Evolutionary conservation across 768 basidiomycete genomes (phyloP).

Genomic region (Cantharellus anzutake): DNA sequence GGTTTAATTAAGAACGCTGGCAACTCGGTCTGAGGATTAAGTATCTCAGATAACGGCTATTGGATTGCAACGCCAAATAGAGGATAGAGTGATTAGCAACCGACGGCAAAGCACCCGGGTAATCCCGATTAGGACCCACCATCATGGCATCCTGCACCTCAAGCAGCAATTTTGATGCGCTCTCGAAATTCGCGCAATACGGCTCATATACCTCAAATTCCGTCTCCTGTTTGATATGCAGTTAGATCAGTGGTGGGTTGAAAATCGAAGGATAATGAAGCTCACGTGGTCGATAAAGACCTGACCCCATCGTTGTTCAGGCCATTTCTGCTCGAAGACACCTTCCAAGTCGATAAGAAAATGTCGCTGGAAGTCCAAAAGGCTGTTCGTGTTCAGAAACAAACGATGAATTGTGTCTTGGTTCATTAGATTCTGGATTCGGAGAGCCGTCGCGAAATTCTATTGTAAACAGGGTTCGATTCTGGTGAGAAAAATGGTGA

Average conservation of each 20-base stretch:
- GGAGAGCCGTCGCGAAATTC: conserved; percentile 77
- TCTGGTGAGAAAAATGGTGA: conserved; percentile 3
- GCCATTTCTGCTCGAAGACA: conserved; percentile 65
- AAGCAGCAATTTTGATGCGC: conserved; percentile 67
- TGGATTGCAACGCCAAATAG: background rate
- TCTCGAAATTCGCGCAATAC: conserved; percentile 89
- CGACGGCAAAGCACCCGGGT: too few relatives aligned
- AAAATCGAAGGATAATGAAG: conserved; percentile 11
- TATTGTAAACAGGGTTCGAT: conserved; percentile 15
- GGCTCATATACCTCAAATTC: conserved; percentile 94
- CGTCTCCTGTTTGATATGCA: conserved; percentile 59
- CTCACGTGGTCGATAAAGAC: conserved; percentile 71
- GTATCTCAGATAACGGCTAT: conserved; percentile 63
- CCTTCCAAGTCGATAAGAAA: conserved; percentile 82
- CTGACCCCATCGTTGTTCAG: conserved; percentile 73
- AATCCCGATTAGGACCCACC: conserved; percentile 22
- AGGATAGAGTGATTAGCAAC: too few relatives aligned
- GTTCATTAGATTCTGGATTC: conserved; percentile 69
- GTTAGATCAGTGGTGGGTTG: conserved; percentile 3
- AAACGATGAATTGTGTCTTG: conserved; percentile 91
- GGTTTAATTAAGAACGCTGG: conserved; percentile 97
- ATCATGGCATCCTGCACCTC: conserved; percentile 63
- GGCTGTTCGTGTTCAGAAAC: conserved; percentile 85
- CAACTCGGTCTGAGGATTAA: conserved; percentile 81
- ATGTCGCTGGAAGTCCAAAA: conserved; percentile 90